phyloP scores from a whole-genome alignment of 164 flowering plant genomes.

The Cinnamomum micranthum region DNA sequence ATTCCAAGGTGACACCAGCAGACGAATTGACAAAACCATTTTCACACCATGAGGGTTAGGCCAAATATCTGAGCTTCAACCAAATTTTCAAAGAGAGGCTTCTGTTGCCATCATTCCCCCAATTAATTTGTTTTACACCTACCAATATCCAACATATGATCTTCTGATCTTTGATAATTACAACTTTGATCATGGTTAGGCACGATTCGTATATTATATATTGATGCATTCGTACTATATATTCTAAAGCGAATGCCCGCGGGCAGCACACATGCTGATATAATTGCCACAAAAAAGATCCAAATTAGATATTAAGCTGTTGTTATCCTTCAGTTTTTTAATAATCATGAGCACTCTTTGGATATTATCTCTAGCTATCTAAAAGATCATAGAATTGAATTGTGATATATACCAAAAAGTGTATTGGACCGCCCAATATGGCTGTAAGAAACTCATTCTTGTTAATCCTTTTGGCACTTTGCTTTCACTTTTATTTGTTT shows the following conservation, averaged over 20 bases:
- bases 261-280: neutral
- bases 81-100: neutral
- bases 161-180: neutral
- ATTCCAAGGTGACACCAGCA: neutral
- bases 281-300: neutral
- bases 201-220: neutral
- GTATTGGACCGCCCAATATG: neutral
- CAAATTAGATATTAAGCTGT: slow-evolving; percentile 1
- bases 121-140: neutral
- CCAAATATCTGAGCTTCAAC: neutral
- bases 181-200: neutral
- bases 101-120: neutral
- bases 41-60: neutral
- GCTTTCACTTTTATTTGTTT: neutral
- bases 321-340: neutral
- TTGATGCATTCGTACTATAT: neutral
- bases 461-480: slow-evolving; percentile 11
- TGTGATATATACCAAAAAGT: neutral
- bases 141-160: neutral
- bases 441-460: slow-evolving; percentile 7
- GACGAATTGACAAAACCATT: neutral
- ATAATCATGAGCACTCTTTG: neutral
- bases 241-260: neutral
- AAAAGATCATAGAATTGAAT: neutral
- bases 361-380: neutral